Evolutionary conservation across 352 stramenopile genomes (phyloP).

Genomic region (Globisporangium echinulatum): DNA sequence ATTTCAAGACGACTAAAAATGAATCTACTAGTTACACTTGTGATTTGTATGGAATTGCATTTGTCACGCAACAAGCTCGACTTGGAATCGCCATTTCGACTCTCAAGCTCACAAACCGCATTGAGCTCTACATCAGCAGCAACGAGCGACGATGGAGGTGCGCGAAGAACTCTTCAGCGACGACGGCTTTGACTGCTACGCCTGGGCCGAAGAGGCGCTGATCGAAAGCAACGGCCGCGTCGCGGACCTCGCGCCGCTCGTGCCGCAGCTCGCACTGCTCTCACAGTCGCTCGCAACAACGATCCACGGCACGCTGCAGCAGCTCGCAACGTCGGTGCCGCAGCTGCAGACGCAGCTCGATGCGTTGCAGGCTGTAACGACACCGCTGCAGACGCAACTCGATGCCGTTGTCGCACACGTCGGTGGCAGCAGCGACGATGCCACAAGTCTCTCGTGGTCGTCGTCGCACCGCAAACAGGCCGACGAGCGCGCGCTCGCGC

Average conservation of each 20-base stretch:
- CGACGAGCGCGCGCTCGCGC: slow-evolving; percentile 33
- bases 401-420: slow-evolving; percentile 32
- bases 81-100: too few relatives aligned
- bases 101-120: too few relatives aligned
- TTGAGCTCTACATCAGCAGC: too few relatives aligned
- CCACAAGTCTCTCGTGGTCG: background rate
- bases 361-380: slow-evolving; percentile 32
- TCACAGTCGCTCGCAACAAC: slow-evolving; percentile 50
- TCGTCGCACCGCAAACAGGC: slow-evolving; percentile 13
- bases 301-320: slow-evolving; percentile 54
- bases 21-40: too few relatives aligned
- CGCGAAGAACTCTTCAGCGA: slow-evolving; percentile 40
- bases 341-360: slow-evolving; percentile 51
- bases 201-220: slow-evolving; percentile 64
- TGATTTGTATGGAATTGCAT: too few relatives aligned
- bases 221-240: slow-evolving; percentile 23
- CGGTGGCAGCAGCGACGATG: slow-evolving; percentile 1
- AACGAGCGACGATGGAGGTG: slow-evolving; percentile 12
- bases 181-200: slow-evolving; percentile 57
- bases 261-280: slow-evolving; percentile 54
- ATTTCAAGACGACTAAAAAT: too few relatives aligned
- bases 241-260: slow-evolving; percentile 26
- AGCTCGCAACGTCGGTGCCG: slow-evolving; percentile 40
- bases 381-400: slow-evolving; percentile 35
- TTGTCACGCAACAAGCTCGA: too few relatives aligned